Conservation (phyloP, 257 asterid genomes). For the Nicotiana obtusifolia region DNA sequence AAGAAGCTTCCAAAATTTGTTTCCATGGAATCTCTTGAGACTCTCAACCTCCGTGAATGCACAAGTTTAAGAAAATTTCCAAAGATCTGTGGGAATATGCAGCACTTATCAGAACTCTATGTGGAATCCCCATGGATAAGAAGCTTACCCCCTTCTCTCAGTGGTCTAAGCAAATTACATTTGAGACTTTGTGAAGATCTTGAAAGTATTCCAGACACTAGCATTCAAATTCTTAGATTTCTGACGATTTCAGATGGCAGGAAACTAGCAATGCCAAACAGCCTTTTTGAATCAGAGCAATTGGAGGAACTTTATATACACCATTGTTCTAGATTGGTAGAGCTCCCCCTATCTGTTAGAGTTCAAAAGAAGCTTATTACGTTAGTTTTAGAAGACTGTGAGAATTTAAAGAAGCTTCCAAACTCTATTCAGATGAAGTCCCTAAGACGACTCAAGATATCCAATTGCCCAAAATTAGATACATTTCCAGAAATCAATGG, state of each 20-base stretch:
- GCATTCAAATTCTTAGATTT: rapidly evolving
- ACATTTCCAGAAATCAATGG: not conserved
- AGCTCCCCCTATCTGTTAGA: not conserved
- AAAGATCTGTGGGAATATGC: not conserved
- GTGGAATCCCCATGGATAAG: not conserved
- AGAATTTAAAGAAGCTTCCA: not conserved
- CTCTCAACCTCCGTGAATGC: not conserved
- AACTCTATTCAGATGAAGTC: not conserved
- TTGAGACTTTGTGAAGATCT: not conserved
- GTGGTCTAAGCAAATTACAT: not conserved
- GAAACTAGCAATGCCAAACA: not conserved
- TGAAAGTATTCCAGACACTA: not conserved
- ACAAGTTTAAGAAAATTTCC: not conserved
- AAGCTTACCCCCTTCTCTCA: not conserved
- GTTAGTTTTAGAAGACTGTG: not conserved
- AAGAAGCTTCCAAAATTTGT: not conserved
- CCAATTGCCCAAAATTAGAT: not conserved
- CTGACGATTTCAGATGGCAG: not conserved
- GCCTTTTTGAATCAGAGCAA: not conserved
- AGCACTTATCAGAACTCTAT: not conserved
- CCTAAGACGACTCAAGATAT: not conserved
- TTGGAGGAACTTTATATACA: rapidly evolving
- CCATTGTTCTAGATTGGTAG: not conserved
- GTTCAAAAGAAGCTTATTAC: not conserved
- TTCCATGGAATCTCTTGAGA: not conserved